Percentiles rank a stretch among this genome's conserved stretches.
phyloP scores from a whole-genome alignment of 2,329 filamentous ascomycete genomes.

The Exophiala xenobiotica region DNA sequence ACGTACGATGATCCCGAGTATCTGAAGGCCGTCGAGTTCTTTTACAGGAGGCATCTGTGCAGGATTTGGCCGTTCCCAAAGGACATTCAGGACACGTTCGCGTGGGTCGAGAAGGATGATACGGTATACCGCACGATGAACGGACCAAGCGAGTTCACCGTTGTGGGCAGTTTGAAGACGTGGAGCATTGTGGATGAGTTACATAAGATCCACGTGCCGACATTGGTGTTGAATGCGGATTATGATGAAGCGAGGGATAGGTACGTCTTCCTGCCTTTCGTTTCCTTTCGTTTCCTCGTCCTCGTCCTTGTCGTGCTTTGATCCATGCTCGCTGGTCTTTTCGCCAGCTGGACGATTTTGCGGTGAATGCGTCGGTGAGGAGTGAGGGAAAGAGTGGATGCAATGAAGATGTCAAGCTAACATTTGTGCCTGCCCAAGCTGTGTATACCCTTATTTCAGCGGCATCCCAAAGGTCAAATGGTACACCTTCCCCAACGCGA shows the following conservation, averaged over 20 bases:
- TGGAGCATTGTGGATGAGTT: conserved; percentile 40
- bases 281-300: conserved; percentile 29
- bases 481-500: conserved; percentile 35
- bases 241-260: conserved; percentile 36
- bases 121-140: conserved; percentile 36
- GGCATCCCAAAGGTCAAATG: conserved; percentile 43
- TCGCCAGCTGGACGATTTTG: no score
- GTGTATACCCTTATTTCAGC: conserved; percentile 23
- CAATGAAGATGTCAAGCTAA: neutral
- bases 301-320: no score
- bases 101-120: conserved; percentile 30
- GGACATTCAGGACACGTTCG: conserved; percentile 27
- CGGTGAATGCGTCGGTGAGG: no score
- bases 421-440: neutral
- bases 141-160: conserved; percentile 41
- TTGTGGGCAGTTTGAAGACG: conserved; percentile 42
- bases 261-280: conserved; percentile 8
- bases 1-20: conserved; percentile 32
- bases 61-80: conserved; percentile 37
- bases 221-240: conserved; percentile 45
- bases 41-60: conserved; percentile 35
- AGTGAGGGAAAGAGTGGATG: neutral
- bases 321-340: no score
- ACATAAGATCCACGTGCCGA: conserved; percentile 40
- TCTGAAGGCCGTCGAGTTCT: conserved; percentile 31